These are phyloP conservation scores for Ogataea saltuana DNA, from an alignment of 805 yeast species.

Conservation along the genomic window DNA sequence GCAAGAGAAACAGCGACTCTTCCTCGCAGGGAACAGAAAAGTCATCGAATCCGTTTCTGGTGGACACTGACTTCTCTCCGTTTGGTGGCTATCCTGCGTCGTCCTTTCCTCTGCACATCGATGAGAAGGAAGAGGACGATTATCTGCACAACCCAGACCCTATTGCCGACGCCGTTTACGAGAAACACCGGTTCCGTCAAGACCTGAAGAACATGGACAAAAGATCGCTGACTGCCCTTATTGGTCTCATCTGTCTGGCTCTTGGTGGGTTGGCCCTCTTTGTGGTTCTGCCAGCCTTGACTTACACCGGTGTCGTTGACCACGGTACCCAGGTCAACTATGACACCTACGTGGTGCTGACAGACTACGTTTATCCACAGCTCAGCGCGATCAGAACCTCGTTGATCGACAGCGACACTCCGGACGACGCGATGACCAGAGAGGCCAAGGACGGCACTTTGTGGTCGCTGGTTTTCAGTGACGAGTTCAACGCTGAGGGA, in stretches of 20 bases:
- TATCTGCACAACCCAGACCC: slow-evolving; percentile 96
- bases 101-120: slow-evolving; percentile 85
- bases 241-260: slow-evolving; percentile 59
- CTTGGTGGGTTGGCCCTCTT: slow-evolving; percentile 69
- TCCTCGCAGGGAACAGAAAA: slow-evolving; percentile 25
- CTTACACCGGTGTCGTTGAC: slow-evolving; percentile 68
- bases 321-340: slow-evolving; percentile 11
- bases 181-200: slow-evolving; percentile 61
- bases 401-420: slow-evolving; percentile 76
- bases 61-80: slow-evolving; percentile 74
- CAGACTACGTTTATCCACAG: slow-evolving; percentile 57
- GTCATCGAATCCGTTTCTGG: slow-evolving; percentile 42
- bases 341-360: slow-evolving; percentile 44
- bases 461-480: slow-evolving; percentile 84
- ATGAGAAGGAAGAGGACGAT: slow-evolving; percentile 94
- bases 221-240: slow-evolving; percentile 58
- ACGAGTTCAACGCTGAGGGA: slow-evolving; percentile 88
- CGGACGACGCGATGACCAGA: slow-evolving; percentile 45
- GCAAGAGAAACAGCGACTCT: slow-evolving; percentile 18
- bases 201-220: slow-evolving; percentile 69
- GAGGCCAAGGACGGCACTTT: slow-evolving; percentile 57
- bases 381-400: slow-evolving; percentile 58
- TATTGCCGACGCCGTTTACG: slow-evolving; percentile 83
- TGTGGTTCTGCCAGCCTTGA: slow-evolving; percentile 77
- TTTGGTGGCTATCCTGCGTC: slow-evolving; percentile 97